phyloP scores from a whole-genome alignment of 1,139 yeast species.

The Diutina neorugosa region DNA sequence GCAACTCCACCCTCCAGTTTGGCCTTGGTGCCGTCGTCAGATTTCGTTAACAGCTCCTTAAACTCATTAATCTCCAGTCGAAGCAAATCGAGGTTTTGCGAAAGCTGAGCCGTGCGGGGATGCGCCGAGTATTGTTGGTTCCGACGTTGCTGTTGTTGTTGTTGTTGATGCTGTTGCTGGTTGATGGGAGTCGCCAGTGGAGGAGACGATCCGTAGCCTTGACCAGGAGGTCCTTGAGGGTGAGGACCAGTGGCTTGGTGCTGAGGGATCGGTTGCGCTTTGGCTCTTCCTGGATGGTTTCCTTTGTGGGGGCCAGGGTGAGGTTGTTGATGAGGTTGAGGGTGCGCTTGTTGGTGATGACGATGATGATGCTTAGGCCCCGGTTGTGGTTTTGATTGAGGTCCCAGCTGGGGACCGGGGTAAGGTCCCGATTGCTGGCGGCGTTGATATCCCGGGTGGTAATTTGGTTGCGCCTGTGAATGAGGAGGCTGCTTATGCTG shows the following conservation, averaged over 20 bases:
- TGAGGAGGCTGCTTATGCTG: constrained; percentile 4
- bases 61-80: constrained; percentile 35
- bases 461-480: constrained; percentile 5
- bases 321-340: background rate
- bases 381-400: background rate
- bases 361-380: background rate
- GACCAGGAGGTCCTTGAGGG: background rate
- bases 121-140: background rate
- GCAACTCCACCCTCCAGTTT: background rate
- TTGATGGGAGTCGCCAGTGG: background rate
- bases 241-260: background rate
- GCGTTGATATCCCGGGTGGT: background rate
- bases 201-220: background rate
- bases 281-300: background rate
- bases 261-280: background rate
- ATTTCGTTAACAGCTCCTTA: constrained; percentile 28
- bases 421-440: background rate
- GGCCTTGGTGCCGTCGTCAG: constrained; percentile 11
- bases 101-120: constrained; percentile 12
- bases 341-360: background rate
- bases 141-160: background rate
- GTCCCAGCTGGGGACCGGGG: background rate
- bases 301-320: background rate
- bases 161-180: background rate
- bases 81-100: constrained; percentile 31